Evolutionary conservation across 1,284 basidiomycete species (phyloP).

Genomic region (Polyporus tsugae): DNA sequence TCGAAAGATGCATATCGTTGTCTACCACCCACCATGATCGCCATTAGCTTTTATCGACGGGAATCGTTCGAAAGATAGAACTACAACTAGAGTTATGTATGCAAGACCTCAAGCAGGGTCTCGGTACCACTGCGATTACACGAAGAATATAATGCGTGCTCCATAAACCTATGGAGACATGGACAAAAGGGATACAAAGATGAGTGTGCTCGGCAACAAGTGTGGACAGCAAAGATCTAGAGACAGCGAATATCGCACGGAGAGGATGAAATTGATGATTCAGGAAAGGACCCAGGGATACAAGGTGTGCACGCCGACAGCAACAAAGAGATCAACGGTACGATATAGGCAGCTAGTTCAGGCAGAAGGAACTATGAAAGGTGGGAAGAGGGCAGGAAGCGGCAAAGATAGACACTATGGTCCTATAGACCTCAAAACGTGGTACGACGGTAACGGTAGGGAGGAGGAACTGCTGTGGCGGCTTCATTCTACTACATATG

Average conservation of each 20-base stretch:
- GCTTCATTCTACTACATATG: conserved; percentile 36
- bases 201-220: background rate
- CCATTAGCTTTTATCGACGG: background rate
- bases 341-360: conserved; percentile 32
- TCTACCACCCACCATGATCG: background rate
- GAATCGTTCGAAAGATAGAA: background rate
- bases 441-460: conserved; percentile 12
- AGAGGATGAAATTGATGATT: conserved; percentile 28
- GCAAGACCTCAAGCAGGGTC: background rate
- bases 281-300: conserved; percentile 32
- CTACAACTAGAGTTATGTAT: background rate
- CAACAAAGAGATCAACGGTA: conserved; percentile 35
- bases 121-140: background rate
- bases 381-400: conserved; percentile 2
- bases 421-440: conserved; percentile 31
- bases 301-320: conserved; percentile 35
- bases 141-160: background rate
- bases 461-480: conserved; percentile 28
- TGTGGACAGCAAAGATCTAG: background rate
- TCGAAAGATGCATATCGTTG: too few species aligned
- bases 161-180: background rate
- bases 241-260: background rate
- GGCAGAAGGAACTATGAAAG: conserved; percentile 2
- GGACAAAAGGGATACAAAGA: background rate
- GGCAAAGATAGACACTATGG: conserved; percentile 25